These are phyloP conservation scores for Suhomyces canberraensis DNA, from an alignment of 805 yeast species.

Conservation along the genomic window DNA sequence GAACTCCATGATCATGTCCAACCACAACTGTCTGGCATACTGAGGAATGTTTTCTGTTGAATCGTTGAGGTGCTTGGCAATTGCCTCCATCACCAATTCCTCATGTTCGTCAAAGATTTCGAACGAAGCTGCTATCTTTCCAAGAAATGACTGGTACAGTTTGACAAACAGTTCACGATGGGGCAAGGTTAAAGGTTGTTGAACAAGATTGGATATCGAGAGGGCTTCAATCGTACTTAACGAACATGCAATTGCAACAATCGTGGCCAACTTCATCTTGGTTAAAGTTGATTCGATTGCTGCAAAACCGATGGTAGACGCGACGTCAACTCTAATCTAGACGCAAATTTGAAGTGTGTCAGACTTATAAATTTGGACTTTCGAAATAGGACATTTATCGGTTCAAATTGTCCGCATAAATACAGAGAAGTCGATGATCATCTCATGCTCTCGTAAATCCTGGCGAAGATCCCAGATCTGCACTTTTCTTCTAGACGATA, in stretches of 20 bases:
- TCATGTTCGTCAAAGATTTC: too few species aligned
- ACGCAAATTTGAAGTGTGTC: too few species aligned
- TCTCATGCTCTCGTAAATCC: too few species aligned
- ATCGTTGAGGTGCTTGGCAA: conserved; percentile 49
- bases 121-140: conserved; percentile 15
- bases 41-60: conserved; percentile 47
- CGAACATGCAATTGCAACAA: conserved; percentile 16
- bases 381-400: too few species aligned
- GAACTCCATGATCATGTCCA: conserved; percentile 57
- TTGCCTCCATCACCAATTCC: conserved; percentile 46
- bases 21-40: conserved; percentile 54
- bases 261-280: conserved; percentile 21
- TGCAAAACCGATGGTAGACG: too few species aligned
- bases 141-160: conserved; percentile 3
- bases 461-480: too few species aligned
- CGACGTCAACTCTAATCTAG: too few species aligned
- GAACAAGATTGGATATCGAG: conserved; percentile 20
- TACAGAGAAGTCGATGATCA: too few species aligned
- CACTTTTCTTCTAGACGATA: too few species aligned
- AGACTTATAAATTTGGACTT: too few species aligned
- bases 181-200: conserved; percentile 18
- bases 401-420: too few species aligned
- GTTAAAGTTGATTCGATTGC: too few species aligned
- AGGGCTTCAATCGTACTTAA: conserved; percentile 19
- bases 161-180: conserved; percentile 5